These are phyloP conservation scores for Phytophthora pisi DNA, from an alignment of 352 stramenopile species.

Conservation along the genomic window DNA sequence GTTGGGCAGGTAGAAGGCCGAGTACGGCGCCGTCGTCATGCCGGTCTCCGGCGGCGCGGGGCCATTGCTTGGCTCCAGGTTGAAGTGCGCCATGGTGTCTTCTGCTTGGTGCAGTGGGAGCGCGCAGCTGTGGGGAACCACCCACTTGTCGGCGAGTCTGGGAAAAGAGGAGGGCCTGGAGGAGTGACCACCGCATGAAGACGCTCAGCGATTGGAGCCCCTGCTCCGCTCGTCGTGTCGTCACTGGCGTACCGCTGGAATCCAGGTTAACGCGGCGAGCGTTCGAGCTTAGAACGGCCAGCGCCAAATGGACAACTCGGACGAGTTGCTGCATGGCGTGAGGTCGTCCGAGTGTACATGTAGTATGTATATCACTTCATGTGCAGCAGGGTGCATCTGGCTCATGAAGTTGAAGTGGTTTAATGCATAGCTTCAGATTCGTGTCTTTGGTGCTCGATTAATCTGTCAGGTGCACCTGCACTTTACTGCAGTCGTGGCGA, in stretches of 20 bases:
- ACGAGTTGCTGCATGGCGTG: neutral
- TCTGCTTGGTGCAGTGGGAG: no score
- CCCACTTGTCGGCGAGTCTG: neutral
- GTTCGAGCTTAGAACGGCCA: neutral
- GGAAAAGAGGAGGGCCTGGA: neutral
- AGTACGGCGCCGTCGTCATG: neutral
- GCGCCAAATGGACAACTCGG: neutral
- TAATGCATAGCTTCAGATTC: neutral
- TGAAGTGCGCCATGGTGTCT: neutral
- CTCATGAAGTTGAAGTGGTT: conserved; percentile 3
- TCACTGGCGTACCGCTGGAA: conserved; percentile 3
- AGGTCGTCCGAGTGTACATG: neutral
- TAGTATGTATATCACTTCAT: neutral
- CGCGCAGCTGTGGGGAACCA: neutral
- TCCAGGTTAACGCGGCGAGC: neutral
- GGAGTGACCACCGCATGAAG: neutral
- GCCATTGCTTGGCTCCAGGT: neutral
- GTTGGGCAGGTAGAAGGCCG: neutral
- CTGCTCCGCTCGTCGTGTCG: neutral
- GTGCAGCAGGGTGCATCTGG: neutral
- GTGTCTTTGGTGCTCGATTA: conserved; percentile 1
- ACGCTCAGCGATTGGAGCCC: neutral
- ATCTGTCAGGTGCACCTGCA: neutral
- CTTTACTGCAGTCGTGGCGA: no score
- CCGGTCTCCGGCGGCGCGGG: neutral